A percentile compares a stretch with the other conserved stretches of the same genome.
phyloP scores from a whole-genome alignment of 331 rosid genomes.

The Rosa hybrid region DNA sequence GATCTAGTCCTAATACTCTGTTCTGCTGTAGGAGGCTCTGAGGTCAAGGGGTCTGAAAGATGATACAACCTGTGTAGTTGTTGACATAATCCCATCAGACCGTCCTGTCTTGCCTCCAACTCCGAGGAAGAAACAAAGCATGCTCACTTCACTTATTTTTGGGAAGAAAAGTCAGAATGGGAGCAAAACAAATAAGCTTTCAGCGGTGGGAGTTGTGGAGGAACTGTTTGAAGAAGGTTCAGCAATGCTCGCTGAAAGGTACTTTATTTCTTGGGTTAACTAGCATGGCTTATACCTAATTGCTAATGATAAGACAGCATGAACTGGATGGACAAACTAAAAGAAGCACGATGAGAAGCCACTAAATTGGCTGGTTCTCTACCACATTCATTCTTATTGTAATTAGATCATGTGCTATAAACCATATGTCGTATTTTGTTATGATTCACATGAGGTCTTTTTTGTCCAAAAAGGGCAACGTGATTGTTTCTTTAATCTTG shows the following conservation, averaged over 20 bases:
- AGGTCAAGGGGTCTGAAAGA: slow-evolving; percentile 98
- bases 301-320: neutral
- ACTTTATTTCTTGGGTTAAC: neutral
- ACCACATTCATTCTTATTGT: neutral
- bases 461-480: neutral
- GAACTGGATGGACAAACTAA: neutral
- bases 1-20: slow-evolving; percentile 18
- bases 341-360: neutral
- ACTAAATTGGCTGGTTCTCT: neutral
- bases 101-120: slow-evolving; percentile 67
- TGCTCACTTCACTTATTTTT: slow-evolving; percentile 63
- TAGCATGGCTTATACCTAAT: neutral
- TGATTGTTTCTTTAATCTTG: neutral
- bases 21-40: slow-evolving; percentile 70
- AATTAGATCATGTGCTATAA: neutral
- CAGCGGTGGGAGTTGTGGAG: slow-evolving; percentile 94
- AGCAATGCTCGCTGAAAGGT: slow-evolving; percentile 98
- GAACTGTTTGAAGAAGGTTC: slow-evolving; percentile 99
- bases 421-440: neutral
- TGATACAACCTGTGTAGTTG: slow-evolving; percentile 98
- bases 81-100: slow-evolving; percentile 91
- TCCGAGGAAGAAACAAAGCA: slow-evolving; percentile 74
- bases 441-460: neutral
- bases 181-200: slow-evolving; percentile 78
- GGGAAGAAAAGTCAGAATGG: slow-evolving; percentile 75